phyloP scores from a whole-genome alignment of 176 grass and related monocot genomes.

The Oryza australiensis region DNA sequence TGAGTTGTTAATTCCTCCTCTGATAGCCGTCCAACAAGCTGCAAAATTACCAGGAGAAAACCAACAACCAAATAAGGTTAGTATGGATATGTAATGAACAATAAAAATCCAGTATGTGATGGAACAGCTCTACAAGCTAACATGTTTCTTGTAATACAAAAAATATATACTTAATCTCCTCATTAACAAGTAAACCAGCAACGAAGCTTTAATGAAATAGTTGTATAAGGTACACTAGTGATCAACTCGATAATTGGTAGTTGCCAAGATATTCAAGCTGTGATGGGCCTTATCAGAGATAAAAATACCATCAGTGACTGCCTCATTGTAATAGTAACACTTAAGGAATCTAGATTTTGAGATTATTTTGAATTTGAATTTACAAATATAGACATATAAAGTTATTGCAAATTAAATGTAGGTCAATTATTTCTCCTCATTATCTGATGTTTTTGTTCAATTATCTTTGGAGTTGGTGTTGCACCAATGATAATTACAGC shows the following conservation, averaged over 20 bases:
- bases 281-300: neutral
- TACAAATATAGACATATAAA: neutral
- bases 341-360: neutral
- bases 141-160: neutral
- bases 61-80: slow-evolving; percentile 6
- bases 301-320: neutral
- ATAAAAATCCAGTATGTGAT: neutral
- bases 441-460: neutral
- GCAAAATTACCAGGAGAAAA: slow-evolving; percentile 36
- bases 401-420: neutral
- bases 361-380: neutral
- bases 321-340: neutral
- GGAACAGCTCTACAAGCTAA: neutral
- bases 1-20: slow-evolving; percentile 77
- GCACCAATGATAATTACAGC: neutral
- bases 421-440: neutral
- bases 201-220: slow-evolving; percentile 16
- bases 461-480: neutral
- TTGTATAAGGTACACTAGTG: neutral
- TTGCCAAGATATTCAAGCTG: slow-evolving; percentile 3
- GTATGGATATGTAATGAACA: slow-evolving; percentile 1
- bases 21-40: slow-evolving; percentile 78
- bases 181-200: neutral
- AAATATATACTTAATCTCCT: neutral
- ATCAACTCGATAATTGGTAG: neutral